Evolutionary conservation across 768 basidiomycete genomes (phyloP).

Genomic region (Suillus spraguei): DNA sequence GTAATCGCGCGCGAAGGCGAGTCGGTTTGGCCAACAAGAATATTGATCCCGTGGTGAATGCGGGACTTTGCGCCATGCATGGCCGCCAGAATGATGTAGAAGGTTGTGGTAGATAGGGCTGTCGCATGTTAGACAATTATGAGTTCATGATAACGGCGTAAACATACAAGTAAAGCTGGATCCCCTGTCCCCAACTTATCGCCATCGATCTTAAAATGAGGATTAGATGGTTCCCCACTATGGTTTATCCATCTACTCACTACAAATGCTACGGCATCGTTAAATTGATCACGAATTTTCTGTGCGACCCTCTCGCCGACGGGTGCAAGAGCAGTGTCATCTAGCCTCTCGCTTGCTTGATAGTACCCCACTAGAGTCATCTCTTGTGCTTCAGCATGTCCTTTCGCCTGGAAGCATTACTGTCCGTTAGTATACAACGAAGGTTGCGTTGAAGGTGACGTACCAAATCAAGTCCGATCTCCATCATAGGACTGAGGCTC

Average conservation of each 20-base stretch:
- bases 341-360: conserved; percentile 67
- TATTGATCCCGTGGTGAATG: conserved; percentile 48
- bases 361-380: conserved; percentile 72
- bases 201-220: conserved; percentile 55
- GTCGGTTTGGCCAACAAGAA: conserved; percentile 50
- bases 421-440: conserved; percentile 5
- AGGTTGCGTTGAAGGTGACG: conserved; percentile 26
- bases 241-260: conserved; percentile 41
- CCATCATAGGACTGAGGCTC: conserved; percentile 83
- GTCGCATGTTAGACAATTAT: conserved; percentile 7
- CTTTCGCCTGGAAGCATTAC: conserved; percentile 47
- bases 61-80: conserved; percentile 34
- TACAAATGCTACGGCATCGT: conserved; percentile 68
- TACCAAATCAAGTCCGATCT: conserved; percentile 79
- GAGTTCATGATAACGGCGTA: not conserved
- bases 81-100: conserved; percentile 50
- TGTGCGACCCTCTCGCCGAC: conserved; percentile 66
- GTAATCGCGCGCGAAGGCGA: conserved; percentile 49
- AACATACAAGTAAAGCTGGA: conserved; percentile 60
- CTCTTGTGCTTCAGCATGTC: conserved; percentile 56
- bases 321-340: conserved; percentile 61
- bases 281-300: conserved; percentile 55
- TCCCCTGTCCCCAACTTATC: conserved; percentile 53
- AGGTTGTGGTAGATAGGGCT: conserved; percentile 55
- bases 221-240: conserved; percentile 11